Base-by-base conservation (phyloP, 768 basidiomycete genomes). In the Termitomyces sp. region DNA sequence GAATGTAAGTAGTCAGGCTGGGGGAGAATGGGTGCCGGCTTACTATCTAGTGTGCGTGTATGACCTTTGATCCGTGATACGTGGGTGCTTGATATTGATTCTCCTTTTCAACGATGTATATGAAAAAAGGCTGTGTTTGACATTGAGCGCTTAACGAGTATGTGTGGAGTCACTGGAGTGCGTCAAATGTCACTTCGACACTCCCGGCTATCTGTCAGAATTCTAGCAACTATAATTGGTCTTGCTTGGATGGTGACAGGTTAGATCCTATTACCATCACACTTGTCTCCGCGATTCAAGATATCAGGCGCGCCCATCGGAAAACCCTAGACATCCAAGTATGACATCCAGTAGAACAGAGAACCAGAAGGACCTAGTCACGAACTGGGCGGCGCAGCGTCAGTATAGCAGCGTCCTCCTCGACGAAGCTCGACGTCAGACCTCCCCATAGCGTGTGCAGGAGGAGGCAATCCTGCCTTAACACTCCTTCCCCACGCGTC, bases 381-480 rank as follows among this genome's bases (percentile, higher is more conserved):
- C 9, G 7, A 24, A 5, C 22, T 49, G 12, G 22, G 35, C 42
- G 69, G 48, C 79, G 73, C 46, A 87, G 69, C 51, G 82, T 80
- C 68, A 87, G 61, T 48, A 86, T 77, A 69, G 54, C 79, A 81
- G 7, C 75, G 50, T 70, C 69, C 5, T 78, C 75, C 45, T 67
- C 67, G 32, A 74, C 73, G 33, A 72, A 64, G 36, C 75, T 76
- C 18, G 76, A 66, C 9, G 81, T 76, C 55, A 87, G 69, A n/a
- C 85, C 85, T 7, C 77, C 83, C 59, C 86, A 87, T 53, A 74
- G 58, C 15, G 78, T 80, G 54, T 82, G 81, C 54, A 73, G 71
- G 40, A 82, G 73, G 32, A 87, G 62, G 65, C 75, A 82, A 59
- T 87, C 86, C 32, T 79, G 71, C 35, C 84, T 75, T 64, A 78